Evolutionary conservation across 1,284 basidiomycete genomes (phyloP), one percentile per base, ranked within the genome.

Genomic region (Leccinum pachyderme): DNA sequence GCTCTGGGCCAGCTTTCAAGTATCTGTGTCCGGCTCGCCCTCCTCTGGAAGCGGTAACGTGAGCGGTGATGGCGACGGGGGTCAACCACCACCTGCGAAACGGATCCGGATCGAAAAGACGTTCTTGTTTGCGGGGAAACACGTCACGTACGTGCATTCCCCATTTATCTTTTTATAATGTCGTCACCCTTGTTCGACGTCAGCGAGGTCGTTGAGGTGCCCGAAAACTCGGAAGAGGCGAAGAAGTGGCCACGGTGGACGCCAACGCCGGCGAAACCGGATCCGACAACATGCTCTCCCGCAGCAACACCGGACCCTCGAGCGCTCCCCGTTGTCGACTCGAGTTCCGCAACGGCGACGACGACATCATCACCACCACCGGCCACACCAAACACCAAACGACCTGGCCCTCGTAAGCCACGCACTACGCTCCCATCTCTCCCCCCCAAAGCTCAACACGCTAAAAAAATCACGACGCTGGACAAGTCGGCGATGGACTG

Each of bases 401-500:
- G 77, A 22, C 81, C 82, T 0, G 86, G 85, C 0, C 84, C 87
- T 13, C 81, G 86, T 22, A 90, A 84, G 63, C 70, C 83, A 2
- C 87, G 83, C 66, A 77, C 77, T 4, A 64, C 75, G 6, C 72
- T 88, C 12, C 72, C 79, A 5, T 67, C 79, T 29, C 64, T 85
- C 44, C 81, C 46, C 18, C 2, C 83, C 2, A 71, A 72, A 11
- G 56, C 73, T 32, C 71, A 70, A 28, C 88, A 86, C 64, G 76
- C 82, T 0, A 89, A 86, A 68, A 91, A 89, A 70, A 75, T 93
- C 5, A 85, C 86, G 11, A 92, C 89, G 24, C 75, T 93, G 7
- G 88, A 91, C 61, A 93, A 91, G 67, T 91, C 87, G 0, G 82
- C 86, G 11, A 83, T 93, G 79, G 91, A 93, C 66, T 93, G 91